Conservation (phyloP, 176 grass and related monocot species). For the Musa beccarii region DNA sequence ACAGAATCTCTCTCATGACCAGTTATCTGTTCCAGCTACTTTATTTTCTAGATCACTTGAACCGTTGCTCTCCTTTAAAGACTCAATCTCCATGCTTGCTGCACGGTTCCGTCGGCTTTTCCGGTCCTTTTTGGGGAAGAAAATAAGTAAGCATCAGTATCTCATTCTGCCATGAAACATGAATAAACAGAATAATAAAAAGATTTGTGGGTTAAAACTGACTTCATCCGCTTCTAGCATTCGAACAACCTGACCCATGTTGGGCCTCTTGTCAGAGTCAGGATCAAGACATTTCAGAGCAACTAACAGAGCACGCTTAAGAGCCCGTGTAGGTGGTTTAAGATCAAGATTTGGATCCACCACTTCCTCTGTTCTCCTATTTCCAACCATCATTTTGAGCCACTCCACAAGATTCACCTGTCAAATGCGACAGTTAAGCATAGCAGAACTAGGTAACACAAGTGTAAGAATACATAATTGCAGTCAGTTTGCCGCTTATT, state of each 20-base stretch:
- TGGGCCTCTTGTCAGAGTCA: constrained; percentile 84
- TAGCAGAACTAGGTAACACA: constrained; percentile 5
- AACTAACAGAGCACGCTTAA: constrained; percentile 79
- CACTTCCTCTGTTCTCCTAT: constrained; percentile 72
- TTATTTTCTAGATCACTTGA: constrained; percentile 51
- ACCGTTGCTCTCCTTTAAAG: constrained; percentile 44
- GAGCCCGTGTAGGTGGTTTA: constrained; percentile 62
- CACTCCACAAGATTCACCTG: constrained; percentile 90
- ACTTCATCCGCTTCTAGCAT: constrained; percentile 77
- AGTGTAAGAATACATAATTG: constrained; percentile 1
- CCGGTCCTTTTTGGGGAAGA: constrained; percentile 35
- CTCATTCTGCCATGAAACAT: not conserved
- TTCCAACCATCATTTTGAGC: constrained; percentile 84
- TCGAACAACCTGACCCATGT: constrained; percentile 92
- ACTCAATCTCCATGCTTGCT: constrained; percentile 67
- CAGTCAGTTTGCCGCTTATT: not conserved
- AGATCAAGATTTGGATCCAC: constrained; percentile 58
- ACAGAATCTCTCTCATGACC: constrained; percentile 29
- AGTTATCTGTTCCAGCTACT: constrained; percentile 34
- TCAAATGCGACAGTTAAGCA: constrained; percentile 14
- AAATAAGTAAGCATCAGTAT: not conserved
- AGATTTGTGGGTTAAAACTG: not conserved
- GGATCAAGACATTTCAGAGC: constrained; percentile 86
- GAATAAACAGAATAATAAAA: constrained; percentile 3
- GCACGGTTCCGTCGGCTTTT: constrained; percentile 43